Evolutionary conservation across 139 green algal genomes (phyloP).

Genomic region (Mesostigma viride): DNA sequence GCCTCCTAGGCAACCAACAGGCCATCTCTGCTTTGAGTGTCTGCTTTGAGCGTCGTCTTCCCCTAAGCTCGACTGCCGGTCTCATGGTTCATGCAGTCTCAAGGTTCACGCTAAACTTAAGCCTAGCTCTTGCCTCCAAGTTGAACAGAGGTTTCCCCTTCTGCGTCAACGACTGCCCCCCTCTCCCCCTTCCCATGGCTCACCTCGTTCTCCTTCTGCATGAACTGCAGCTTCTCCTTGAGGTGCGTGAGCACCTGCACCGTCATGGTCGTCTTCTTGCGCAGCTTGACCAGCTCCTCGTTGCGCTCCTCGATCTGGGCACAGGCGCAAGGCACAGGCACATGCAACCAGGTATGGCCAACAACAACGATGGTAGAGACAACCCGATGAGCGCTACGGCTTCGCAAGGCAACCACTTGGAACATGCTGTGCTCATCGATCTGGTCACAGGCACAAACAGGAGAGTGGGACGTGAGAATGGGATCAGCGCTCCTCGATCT

Average conservation of each 20-base stretch:
- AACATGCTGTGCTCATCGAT: no score
- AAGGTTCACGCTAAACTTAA: no score
- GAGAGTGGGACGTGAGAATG: no score
- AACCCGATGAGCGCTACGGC: no score
- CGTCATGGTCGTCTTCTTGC: constrained; percentile 63
- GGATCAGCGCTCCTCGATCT: no score
- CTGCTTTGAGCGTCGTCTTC: not conserved
- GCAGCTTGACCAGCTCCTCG: constrained; percentile 75
- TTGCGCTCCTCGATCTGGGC: constrained; percentile 63
- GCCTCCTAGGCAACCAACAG: not conserved
- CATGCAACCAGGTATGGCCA: no score
- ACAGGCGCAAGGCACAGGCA: no score
- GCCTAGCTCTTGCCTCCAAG: no score
- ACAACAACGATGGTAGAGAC: no score
- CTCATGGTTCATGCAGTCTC: no score
- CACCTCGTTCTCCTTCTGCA: constrained; percentile 53
- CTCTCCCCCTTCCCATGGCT: not conserved
- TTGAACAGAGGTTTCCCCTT: not conserved
- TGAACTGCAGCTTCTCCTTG: constrained; percentile 73
- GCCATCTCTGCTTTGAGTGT: not conserved
- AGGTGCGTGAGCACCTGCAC: constrained; percentile 68
- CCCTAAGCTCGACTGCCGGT: not conserved
- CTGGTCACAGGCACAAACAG: no score
- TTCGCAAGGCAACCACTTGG: no score
- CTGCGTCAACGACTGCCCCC: not conserved